Conservation (phyloP, 1,284 basidiomycete genomes). For the Leccinum fallax region DNA sequence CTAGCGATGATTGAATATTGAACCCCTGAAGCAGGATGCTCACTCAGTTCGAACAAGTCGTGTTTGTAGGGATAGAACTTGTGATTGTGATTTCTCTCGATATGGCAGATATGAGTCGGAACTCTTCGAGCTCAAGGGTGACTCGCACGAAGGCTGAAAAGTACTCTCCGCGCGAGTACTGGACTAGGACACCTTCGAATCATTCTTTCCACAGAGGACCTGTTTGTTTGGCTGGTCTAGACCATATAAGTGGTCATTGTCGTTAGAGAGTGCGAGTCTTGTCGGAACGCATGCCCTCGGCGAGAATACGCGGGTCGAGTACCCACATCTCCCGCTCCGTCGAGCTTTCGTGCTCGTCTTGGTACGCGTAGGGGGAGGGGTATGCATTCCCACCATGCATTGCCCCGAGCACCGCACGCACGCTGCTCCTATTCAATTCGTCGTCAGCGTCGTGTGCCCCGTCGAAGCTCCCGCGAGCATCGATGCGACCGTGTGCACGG, state of each 20-base stretch:
- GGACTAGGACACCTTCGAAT: too few species aligned
- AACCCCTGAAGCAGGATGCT: too few species aligned
- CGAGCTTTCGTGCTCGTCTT: constrained; percentile 2
- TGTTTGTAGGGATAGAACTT: too few species aligned
- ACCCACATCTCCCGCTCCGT: constrained; percentile 61
- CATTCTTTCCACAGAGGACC: too few species aligned
- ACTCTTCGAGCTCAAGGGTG: too few species aligned
- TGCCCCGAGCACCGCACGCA: constrained; percentile 68
- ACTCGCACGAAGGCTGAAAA: too few species aligned
- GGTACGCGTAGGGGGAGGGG: not conserved
- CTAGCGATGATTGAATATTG: too few species aligned
- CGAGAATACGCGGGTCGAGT: constrained; percentile 72
- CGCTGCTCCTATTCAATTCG: constrained; percentile 72
- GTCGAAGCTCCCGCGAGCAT: constrained; percentile 66
- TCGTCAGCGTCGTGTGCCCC: constrained; percentile 65
- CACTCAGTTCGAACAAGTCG: too few species aligned
- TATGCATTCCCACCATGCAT: constrained; percentile 1
- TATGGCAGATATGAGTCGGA: too few species aligned
- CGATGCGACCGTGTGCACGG: constrained; percentile 47
- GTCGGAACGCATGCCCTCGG: constrained; percentile 62
- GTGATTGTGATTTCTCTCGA: too few species aligned
- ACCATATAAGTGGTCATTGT: too few species aligned
- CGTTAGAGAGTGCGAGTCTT: not conserved
- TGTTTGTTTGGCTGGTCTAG: too few species aligned
- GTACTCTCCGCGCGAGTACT: not conserved